Evolutionary conservation across 441 rosid species (phyloP).

Genomic region (Bocquillonia castaneifolia): DNA sequence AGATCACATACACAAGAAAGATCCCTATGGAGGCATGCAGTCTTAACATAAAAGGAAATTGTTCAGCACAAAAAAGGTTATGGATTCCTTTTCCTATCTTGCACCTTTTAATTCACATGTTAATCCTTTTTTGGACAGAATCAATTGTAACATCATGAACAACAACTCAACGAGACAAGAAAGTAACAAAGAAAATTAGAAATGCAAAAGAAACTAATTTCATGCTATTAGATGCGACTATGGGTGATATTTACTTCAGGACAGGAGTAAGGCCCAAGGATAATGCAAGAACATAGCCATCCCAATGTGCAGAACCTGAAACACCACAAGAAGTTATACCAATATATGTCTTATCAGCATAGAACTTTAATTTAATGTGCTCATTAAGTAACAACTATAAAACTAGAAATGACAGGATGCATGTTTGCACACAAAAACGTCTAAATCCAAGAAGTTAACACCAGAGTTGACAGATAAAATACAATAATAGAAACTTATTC

Average conservation of each 20-base stretch:
- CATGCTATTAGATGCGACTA: conserved; percentile 1
- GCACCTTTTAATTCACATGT: background rate
- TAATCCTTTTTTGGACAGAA: background rate
- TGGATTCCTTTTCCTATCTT: background rate
- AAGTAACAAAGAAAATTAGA: background rate
- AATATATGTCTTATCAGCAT: conserved; percentile 4
- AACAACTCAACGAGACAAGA: background rate
- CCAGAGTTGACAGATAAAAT: background rate
- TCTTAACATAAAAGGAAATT: background rate
- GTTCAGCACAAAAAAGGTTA: background rate
- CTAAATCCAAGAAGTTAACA: background rate
- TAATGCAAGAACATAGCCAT: conserved; percentile 68
- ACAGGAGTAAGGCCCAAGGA: conserved; percentile 69
- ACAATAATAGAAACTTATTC: background rate
- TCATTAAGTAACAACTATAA: background rate
- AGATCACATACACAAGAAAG: background rate
- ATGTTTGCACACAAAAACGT: background rate
- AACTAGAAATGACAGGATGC: background rate
- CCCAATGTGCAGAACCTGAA: conserved; percentile 59
- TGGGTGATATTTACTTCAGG: conserved; percentile 50
- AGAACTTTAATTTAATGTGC: conserved; percentile 13
- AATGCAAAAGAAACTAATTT: background rate
- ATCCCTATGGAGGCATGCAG: background rate
- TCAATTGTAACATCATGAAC: background rate
- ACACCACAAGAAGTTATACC: conserved; percentile 1